These are phyloP conservation scores for Paramecium sonneborni DNA, from an alignment of 73 alveolate genomes.

Conservation along the genomic window DNA sequence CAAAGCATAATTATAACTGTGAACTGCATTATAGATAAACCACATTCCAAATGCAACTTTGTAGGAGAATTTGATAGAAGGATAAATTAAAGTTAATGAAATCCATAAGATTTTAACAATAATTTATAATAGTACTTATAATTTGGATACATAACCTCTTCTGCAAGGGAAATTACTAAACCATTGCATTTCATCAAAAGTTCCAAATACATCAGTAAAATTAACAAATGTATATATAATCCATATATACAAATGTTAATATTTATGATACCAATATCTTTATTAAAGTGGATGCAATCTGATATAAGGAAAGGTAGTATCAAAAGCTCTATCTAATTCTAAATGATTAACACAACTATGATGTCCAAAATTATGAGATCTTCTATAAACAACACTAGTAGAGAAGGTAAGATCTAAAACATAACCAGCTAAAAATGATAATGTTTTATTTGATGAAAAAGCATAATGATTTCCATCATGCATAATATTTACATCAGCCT, in stretches of 20 bases:
- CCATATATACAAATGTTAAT: slow-evolving; percentile 72
- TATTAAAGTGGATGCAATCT: slow-evolving; percentile 74
- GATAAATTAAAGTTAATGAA: slow-evolving; percentile 55
- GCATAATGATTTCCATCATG: slow-evolving; percentile 87
- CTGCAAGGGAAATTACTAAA: slow-evolving; percentile 80
- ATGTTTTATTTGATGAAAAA: slow-evolving; percentile 69
- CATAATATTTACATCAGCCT: slow-evolving; percentile 82
- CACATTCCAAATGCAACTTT: slow-evolving; percentile 68
- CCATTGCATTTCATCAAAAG: slow-evolving; percentile 80
- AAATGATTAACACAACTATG: slow-evolving; percentile 82
- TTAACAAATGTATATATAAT: slow-evolving; percentile 68
- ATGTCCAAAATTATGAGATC: slow-evolving; percentile 84
- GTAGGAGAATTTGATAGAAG: slow-evolving; percentile 67
- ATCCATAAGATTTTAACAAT: slow-evolving; percentile 70
- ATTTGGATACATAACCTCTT: slow-evolving; percentile 71
- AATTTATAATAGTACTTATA: slow-evolving; percentile 64
- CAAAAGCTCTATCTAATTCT: slow-evolving; percentile 83
- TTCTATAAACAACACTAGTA: slow-evolving; percentile 73
- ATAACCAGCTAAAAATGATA: slow-evolving; percentile 73
- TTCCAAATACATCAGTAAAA: slow-evolving; percentile 79
- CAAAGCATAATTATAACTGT: slow-evolving; percentile 73
- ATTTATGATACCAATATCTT: slow-evolving; percentile 70
- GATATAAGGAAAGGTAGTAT: slow-evolving; percentile 77
- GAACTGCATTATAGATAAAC: slow-evolving; percentile 67
- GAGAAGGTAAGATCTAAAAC: slow-evolving; percentile 74